A percentile compares a stretch with the other conserved stretches of the same genome.
phyloP scores from a whole-genome alignment of 1,284 basidiomycete species.

The Lentinus polychrous region DNA sequence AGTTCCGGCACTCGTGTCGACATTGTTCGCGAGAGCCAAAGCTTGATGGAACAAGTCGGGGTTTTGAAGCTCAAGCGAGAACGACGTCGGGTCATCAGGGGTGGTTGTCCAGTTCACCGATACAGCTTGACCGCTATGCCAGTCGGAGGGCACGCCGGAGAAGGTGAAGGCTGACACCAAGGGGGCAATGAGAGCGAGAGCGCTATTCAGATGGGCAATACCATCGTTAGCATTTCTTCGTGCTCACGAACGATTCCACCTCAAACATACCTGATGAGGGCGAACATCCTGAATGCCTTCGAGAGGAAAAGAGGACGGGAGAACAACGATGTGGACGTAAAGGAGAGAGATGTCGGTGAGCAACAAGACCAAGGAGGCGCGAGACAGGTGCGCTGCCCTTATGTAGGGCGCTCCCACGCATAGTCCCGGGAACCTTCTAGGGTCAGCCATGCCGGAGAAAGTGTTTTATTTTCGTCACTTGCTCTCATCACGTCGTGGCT shows the following conservation, averaged over 20 bases:
- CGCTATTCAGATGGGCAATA: slow-evolving; percentile 26
- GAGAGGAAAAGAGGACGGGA: background rate
- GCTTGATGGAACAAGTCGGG: slow-evolving; percentile 40
- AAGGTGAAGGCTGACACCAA: slow-evolving; percentile 44
- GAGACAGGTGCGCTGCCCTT: background rate
- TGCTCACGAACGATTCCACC: background rate
- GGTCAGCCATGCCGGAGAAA: too few relatives aligned
- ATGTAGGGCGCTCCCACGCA: slow-evolving; percentile 1
- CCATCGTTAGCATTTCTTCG: background rate
- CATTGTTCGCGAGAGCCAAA: slow-evolving; percentile 54
- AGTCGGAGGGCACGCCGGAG: slow-evolving; percentile 25
- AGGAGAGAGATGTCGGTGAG: background rate
- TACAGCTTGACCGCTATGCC: slow-evolving; percentile 25
- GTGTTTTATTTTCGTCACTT: too few relatives aligned
- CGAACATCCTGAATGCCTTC: slow-evolving; percentile 4
- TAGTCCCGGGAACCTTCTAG: slow-evolving; percentile 4
- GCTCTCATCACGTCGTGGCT: too few relatives aligned
- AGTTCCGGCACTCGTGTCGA: slow-evolving; percentile 31
- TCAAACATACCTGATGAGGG: slow-evolving; percentile 4
- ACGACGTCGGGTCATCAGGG: slow-evolving; percentile 33
- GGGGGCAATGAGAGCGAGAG: slow-evolving; percentile 39
- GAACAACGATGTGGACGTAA: background rate
- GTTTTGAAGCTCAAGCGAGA: slow-evolving; percentile 40
- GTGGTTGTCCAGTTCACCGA: slow-evolving; percentile 43
- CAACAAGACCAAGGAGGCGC: background rate